These are phyloP conservation scores for Anthracocystis setariae DNA, from an alignment of 1,284 basidiomycete species.

Conservation along the genomic window DNA sequence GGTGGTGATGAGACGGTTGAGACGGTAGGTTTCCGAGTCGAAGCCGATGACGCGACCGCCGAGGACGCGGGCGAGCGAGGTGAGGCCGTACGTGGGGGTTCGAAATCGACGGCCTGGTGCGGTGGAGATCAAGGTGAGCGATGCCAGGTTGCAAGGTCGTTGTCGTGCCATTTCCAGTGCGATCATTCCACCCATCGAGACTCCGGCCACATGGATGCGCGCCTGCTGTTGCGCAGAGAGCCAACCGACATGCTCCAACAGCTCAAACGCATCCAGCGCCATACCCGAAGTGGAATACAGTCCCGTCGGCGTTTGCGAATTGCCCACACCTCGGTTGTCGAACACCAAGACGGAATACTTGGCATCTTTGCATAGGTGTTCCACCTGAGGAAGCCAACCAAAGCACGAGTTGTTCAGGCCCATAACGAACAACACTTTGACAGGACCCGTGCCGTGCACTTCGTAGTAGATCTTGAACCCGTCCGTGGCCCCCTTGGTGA, in stretches of 20 bases:
- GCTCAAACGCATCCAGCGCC: conserved; percentile 78
- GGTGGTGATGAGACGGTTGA: conserved; percentile 74
- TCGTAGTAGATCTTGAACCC: conserved; percentile 66
- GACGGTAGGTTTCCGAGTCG: conserved; percentile 72
- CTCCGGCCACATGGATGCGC: conserved; percentile 79
- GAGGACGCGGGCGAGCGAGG: conserved; percentile 66
- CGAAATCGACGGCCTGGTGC: conserved; percentile 48
- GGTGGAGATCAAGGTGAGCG: conserved; percentile 59
- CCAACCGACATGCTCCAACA: conserved; percentile 79
- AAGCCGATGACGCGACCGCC: conserved; percentile 71
- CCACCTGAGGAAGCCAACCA: conserved; percentile 68
- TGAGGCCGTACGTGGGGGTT: conserved; percentile 58
- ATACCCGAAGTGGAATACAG: conserved; percentile 74
- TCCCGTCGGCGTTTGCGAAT: conserved; percentile 75
- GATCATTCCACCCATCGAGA: conserved; percentile 88
- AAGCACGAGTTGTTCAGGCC: conserved; percentile 68
- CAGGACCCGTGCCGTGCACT: conserved; percentile 62
- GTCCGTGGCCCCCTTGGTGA: conserved; percentile 15
- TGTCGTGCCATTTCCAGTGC: conserved; percentile 69
- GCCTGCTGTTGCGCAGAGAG: conserved; percentile 69
- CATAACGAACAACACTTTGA: conserved; percentile 64
- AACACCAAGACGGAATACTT: conserved; percentile 77
- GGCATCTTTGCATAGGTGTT: conserved; percentile 59
- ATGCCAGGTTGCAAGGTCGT: conserved; percentile 36
- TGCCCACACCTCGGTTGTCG: conserved; percentile 87